Base-by-base conservation (phyloP, 768 basidiomycete genomes). In the Hortiboletus flavorubellus region DNA sequence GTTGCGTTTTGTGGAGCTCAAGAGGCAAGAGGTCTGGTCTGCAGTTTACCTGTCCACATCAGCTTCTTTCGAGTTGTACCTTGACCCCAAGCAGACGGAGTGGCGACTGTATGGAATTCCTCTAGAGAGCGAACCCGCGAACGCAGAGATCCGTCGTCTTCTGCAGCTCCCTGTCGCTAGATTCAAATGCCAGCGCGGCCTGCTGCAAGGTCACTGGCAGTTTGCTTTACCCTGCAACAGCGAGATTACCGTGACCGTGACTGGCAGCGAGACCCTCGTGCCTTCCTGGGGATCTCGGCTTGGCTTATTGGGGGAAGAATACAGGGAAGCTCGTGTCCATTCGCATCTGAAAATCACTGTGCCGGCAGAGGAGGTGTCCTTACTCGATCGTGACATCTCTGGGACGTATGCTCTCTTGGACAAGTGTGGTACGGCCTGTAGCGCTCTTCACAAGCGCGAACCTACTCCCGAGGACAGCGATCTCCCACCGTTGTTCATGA, bases 11-110 rank as follows among this genome's bases (percentile, higher is more conserved):
- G 82, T 87, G 15, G 87, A 90, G 59, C 78, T 90, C 39, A 93
- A 90, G 69, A 86, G 95, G 31, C 93, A 95, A 68, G 87, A 90
- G 56, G 82, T 87, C 33, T 98, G 95, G 95, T 83, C 81, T 23
- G 91, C 81, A 1, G 74, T 85, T 18, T 97, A 89, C 71, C 83
- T 85, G 60, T 89, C 91, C 0, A 75, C 87, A 0, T 68, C 77
- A 3, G 93, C 87, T 10, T 75, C 71, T 2, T 79, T 95, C 42
- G 90, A 95, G 64, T 79, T 97, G 15, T 78, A 82, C 49, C 77
- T 98, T 12, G 83, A 93, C 65, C 84, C 83, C 37, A 80, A 80
- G 64, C 85, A 85, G 55, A 84, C 89, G 2, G 90, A 95, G 69
- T 97, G 94, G 95, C 82, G 89, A 12, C 72, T 98, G 12, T 95